These are phyloP conservation scores for Angomonas deanei DNA, from an alignment of 208 protist genomes.

Conservation along the genomic window DNA sequence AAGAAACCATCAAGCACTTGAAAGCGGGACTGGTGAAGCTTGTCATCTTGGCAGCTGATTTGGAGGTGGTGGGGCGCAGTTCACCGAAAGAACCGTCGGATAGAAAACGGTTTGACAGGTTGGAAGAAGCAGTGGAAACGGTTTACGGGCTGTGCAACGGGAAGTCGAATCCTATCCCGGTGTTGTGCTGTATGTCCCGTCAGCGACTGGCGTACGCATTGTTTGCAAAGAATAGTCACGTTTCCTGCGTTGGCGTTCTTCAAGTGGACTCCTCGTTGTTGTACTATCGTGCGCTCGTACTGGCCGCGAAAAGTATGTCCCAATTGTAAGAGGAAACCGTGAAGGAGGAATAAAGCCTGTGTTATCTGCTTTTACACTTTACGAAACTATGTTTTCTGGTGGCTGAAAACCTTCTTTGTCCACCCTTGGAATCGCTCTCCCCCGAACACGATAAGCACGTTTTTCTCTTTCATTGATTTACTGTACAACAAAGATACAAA, in stretches of 20 bases:
- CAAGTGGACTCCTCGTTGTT: slow-evolving; percentile 30
- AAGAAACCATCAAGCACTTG: slow-evolving; percentile 51
- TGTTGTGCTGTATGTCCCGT: slow-evolving; percentile 52
- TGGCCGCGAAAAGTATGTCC: slow-evolving; percentile 12
- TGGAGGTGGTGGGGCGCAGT: slow-evolving; percentile 19
- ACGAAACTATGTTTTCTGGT: too few species aligned
- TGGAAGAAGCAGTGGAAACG: background rate
- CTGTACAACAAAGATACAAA: background rate
- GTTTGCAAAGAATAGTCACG: slow-evolving; percentile 45
- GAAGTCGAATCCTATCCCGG: slow-evolving; percentile 2
- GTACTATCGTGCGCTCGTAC: slow-evolving; percentile 24
- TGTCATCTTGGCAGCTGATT: slow-evolving; percentile 54
- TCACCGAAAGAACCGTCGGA: background rate
- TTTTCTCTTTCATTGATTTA: background rate
- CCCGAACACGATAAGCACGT: too few species aligned
- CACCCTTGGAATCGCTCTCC: background rate
- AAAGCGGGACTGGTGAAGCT: slow-evolving; percentile 34
- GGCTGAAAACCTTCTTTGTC: too few species aligned
- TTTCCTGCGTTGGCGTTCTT: slow-evolving; percentile 40
- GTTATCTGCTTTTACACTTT: too few species aligned
- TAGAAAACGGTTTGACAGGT: background rate
- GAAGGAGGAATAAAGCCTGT: too few species aligned
- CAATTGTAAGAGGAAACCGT: background rate
- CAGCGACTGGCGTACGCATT: slow-evolving; percentile 63
- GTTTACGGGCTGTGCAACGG: slow-evolving; percentile 20